Percentiles rank a stretch among this genome's conserved stretches.
Conservation (phyloP, 2,329 filamentous ascomycete genomes). For the Macrophomina phaseolina region DNA sequence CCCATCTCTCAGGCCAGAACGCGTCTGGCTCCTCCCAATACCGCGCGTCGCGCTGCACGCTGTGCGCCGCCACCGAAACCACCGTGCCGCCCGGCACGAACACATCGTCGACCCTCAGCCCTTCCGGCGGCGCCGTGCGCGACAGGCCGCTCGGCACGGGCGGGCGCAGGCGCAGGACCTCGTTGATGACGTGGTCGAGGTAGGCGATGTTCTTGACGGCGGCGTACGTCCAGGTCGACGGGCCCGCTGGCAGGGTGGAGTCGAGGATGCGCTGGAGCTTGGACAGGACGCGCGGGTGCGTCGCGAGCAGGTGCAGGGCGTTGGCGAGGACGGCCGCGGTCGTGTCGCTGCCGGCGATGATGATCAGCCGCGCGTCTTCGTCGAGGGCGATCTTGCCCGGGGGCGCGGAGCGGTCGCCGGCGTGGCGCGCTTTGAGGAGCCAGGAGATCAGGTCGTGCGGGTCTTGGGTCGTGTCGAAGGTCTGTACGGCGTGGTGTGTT, state of each 20-base stretch:
- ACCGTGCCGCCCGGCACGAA: conserved; percentile 41
- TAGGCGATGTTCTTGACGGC: conserved; percentile 37
- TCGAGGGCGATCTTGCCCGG: conserved; percentile 38
- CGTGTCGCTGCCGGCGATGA: conserved; percentile 36
- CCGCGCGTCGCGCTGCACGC: conserved; percentile 29
- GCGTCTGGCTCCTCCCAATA: conserved; percentile 4
- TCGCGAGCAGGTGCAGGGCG: conserved; percentile 32
- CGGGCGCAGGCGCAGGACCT: conserved; percentile 50
- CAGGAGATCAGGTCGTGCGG: conserved; percentile 49
- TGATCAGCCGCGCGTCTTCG: conserved; percentile 42
- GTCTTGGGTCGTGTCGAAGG: conserved; percentile 32
- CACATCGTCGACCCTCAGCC: conserved; percentile 42
- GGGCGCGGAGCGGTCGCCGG: conserved; percentile 44
- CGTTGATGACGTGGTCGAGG: conserved; percentile 51
- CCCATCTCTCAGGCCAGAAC: conserved; percentile 18
- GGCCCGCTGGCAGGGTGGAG: conserved; percentile 34
- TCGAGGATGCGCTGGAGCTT: conserved; percentile 31
- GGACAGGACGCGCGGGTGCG: conserved; percentile 21
- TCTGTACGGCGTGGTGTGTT: background rate
- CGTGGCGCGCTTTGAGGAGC: conserved; percentile 47
- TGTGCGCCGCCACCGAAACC: conserved; percentile 32
- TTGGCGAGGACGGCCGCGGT: conserved; percentile 1
- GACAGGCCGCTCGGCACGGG: conserved; percentile 45
- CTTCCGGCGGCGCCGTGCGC: conserved; percentile 46
- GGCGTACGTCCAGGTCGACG: conserved; percentile 38